Evolutionary conservation across 352 stramenopile species (phyloP), one percentile per base, ranked within the genome.

Genomic region (Lagenidium sp.): DNA sequence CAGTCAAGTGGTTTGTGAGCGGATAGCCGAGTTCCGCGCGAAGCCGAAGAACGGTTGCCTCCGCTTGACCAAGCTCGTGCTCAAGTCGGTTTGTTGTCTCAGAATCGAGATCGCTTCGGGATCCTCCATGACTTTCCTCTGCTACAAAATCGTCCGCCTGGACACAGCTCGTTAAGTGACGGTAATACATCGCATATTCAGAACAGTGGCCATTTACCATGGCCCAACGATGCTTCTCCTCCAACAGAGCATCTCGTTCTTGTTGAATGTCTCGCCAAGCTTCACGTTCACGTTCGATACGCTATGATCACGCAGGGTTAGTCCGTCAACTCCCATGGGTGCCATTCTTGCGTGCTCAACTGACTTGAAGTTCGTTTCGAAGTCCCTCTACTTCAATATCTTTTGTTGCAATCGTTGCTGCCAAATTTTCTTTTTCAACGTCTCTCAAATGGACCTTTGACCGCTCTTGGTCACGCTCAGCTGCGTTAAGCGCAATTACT

Each of bases 151-250:
- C 71, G 36, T 88, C 75, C 28, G 64, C 68, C 78, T 87, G 52
- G 16, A n/a, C n/a, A n/a, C n/a, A n/a, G n/a, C n/a, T n/a, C n/a
- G n/a, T n/a, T n/a, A n/a, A n/a, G n/a, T n/a, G n/a, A n/a, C n/a
- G n/a, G n/a, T n/a, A n/a, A n/a, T n/a, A n/a, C n/a, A n/a, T n/a
- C n/a, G n/a, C n/a, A n/a, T n/a, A n/a, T n/a, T n/a, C n/a, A n/a
- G n/a, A n/a, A n/a, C n/a, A n/a, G n/a, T n/a, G n/a, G 15, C 8
- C 1, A 50, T 58, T 16, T 48, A 86, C 75, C 74, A 85, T 81
- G 23, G 73, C 74, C 79, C 79, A 92, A 10, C 77, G 76, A 49
- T 92, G 79, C 37, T 92, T 92, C 58, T 92, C 79, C 52, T 89
- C 71, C 6, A 89, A 41, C 12, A 92, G 43, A 8, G 68, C 76